Base-by-base conservation (phyloP, 305 asterid species). In the Fraxinus latifolia region DNA sequence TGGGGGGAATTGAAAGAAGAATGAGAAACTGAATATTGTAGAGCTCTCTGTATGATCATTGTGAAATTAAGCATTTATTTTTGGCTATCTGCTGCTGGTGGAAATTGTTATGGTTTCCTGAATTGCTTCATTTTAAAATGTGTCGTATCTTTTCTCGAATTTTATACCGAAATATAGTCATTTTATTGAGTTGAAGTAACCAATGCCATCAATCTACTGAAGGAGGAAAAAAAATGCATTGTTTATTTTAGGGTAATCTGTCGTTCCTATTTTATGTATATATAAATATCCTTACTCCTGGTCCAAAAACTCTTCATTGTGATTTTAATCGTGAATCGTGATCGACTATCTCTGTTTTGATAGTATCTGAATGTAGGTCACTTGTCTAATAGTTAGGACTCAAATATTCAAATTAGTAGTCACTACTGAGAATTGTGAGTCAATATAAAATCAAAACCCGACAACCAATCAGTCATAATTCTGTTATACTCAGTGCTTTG, bases 261-360 rank as follows among this genome's bases (percentile, higher is more conserved):
- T 23, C 1, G 32, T 76, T 76, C 68, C 2, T 42, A 31, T 27
- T 44, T 44, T 47, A 47, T 27, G 68, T 77, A 1, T 23, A 31
- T 50, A 39, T 74, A 11, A 17, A 8, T 81, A 19, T 25, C n/a
- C 42, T 23, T 33, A 7, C 23, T n/a, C 1, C 19, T 76, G 50
- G 68, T 74, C 36, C 47, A 44, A 32, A 47, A 11, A 4, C 62
- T 50, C 23, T 50, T 50, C 23, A 50, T n/a, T 50, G 62, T n/a
- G 23, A 50, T 6, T 74, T 70, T 81, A 77, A 85, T 50, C 53
- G 60, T 37, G 47, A 77, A 85, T 50, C 53, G 60, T 37, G 47
- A 55, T 3, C 47, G 31, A n/a, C 11, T 80, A 7, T n/a, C 6
- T 50, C 76, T 74, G 8, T 11, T 77, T 60, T 29, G 34, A 60